A percentile compares a stretch with the other conserved stretches of the same genome.
These are phyloP conservation scores for Phellopilus nigrolimitatus DNA, from an alignment of 1,284 basidiomycete genomes.

Conservation along the genomic window DNA sequence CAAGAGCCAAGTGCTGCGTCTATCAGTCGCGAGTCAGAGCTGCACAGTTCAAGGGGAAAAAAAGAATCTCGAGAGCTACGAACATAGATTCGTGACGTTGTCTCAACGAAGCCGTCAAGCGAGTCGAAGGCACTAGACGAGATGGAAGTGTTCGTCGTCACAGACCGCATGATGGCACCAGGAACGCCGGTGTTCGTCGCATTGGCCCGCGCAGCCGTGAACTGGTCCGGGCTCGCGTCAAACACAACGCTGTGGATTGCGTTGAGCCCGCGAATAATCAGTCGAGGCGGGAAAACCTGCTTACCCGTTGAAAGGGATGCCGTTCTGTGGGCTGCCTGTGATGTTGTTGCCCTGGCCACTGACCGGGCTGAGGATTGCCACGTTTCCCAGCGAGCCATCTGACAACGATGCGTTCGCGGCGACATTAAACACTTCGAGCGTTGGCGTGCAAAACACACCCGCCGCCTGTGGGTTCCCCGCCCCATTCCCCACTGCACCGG, in stretches of 20 bases:
- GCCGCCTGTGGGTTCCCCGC: constrained; percentile 41
- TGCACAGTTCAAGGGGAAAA: constrained; percentile 2
- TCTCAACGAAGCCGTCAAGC: constrained; percentile 45
- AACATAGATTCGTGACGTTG: constrained; percentile 48
- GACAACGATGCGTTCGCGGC: constrained; percentile 40
- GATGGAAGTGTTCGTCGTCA: constrained; percentile 35
- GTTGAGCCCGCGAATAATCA: neutral
- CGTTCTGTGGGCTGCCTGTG: constrained; percentile 38
- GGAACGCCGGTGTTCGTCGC: constrained; percentile 45
- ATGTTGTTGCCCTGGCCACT: constrained; percentile 42
- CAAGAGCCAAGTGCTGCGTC: constrained; percentile 52
- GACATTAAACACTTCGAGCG: constrained; percentile 41
- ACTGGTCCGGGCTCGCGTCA: constrained; percentile 33
- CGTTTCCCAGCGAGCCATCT: constrained; percentile 36
- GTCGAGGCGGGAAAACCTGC: constrained; percentile 19
- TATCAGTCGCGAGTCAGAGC: constrained; percentile 23
- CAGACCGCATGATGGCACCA: constrained; percentile 48
- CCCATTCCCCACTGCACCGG: constrained; percentile 17
- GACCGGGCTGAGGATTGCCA: constrained; percentile 28
- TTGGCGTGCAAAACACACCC: constrained; percentile 53
- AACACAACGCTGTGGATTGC: constrained; percentile 41
- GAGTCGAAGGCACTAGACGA: constrained; percentile 41
- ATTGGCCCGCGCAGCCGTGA: constrained; percentile 44
- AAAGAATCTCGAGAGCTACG: constrained; percentile 26
- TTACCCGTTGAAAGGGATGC: constrained; percentile 53